Conservation (phyloP, 139 green algal species). For the Closterium sp. region DNA sequence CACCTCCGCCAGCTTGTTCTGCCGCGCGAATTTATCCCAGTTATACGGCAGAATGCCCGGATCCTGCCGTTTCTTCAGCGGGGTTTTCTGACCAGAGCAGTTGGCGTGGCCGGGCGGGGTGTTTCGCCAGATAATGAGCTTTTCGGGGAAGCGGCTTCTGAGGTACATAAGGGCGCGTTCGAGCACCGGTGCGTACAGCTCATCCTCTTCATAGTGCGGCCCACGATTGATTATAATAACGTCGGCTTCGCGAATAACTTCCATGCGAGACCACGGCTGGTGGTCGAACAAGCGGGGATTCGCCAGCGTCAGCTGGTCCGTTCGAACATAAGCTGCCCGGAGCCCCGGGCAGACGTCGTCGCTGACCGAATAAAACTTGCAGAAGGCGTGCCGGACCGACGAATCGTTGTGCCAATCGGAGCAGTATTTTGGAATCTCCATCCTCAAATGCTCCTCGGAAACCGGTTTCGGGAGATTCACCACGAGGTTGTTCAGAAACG, state of each 20-base stretch:
- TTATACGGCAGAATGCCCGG: neutral
- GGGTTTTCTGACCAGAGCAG: neutral
- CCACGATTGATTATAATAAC: slow-evolving; percentile 14
- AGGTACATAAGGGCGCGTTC: neutral
- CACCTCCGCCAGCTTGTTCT: neutral
- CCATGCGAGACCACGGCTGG: neutral
- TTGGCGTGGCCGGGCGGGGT: slow-evolving; percentile 13
- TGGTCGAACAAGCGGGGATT: neutral
- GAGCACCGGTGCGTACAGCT: neutral
- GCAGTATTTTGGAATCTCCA: neutral
- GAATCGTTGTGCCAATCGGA: neutral
- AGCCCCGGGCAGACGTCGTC: neutral
- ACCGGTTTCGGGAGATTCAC: neutral
- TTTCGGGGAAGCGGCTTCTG: neutral
- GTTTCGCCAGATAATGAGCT: slow-evolving; percentile 12
- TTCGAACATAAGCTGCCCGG: neutral
- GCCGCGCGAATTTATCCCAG: neutral
- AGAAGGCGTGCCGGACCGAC: neutral
- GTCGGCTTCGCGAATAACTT: neutral
- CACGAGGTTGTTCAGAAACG: neutral
- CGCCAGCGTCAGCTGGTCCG: neutral
- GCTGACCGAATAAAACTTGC: neutral
- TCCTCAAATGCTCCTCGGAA: neutral
- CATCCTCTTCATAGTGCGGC: neutral
- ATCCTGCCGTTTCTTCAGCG: neutral